Base-by-base conservation (phyloP, 2,329 filamentous ascomycete genomes). In the Talaromyces funiculosus region DNA sequence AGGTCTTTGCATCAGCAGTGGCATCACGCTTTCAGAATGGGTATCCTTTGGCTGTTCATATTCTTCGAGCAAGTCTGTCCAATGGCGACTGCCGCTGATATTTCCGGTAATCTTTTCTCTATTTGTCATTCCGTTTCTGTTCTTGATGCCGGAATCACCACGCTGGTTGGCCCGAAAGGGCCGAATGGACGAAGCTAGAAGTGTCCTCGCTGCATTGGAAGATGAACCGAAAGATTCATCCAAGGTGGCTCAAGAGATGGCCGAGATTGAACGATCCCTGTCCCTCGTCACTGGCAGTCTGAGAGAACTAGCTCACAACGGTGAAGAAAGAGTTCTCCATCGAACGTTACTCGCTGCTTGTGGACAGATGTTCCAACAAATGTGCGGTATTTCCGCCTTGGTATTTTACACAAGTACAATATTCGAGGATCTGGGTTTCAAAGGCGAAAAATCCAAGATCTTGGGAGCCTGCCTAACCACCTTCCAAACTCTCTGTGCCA, bases 91-190 rank as follows among this genome's bases (percentile, higher is more conserved):
- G 12, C 68, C 68, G 0, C 45, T 69, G 16, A 64, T 62, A 7
- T 54, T 69, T 38, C 66, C 67, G 0, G 60, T 69, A 7, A 64
- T 68, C 53, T 68, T 69, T 57, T 67, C 66, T 2, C 14, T 69
- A 1, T 53, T 68, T 22, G 63, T 69, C 5, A 58, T 67, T n/a
- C 9, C 45, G 5, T 64, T 64, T 1, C 64, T 88, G 75, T 64
- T 68, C 22, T 35, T 71, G 37, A 64, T 76, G 16, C 84, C 84
- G 9, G 81, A 86, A 60, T 86, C 83, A 0, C 85, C 84, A 1
- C 78, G 85, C 67, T 88, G 85, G 85, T 76, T 88, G 10, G 85
- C 84, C 10, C 81, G 81, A 64, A 81, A 86, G 26, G 84, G 85
- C 57, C 81, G 84, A 4, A 87, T 85, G 84, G 85, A 88, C 20